Percentiles rank a stretch among this genome's conserved stretches.
These are phyloP conservation scores for Canna indica DNA, from an alignment of 176 grass and related monocot species.

Conservation along the genomic window DNA sequence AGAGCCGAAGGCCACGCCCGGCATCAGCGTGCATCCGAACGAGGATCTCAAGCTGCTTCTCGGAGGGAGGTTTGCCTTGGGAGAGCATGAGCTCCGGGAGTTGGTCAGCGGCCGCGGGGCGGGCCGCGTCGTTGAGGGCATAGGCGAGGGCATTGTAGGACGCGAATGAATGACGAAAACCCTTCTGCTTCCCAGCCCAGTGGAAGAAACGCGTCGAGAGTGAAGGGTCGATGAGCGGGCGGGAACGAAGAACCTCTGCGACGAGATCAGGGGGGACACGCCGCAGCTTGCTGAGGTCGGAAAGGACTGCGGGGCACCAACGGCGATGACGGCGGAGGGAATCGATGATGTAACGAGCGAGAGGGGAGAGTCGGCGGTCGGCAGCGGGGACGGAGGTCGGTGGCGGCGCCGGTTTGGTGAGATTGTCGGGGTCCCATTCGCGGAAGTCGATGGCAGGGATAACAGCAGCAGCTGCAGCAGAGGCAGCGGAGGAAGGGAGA, in stretches of 20 bases:
- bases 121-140: constrained; percentile 32
- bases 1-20: constrained; percentile 41
- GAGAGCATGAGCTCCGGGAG: constrained; percentile 70
- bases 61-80: constrained; percentile 51
- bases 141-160: constrained; percentile 66
- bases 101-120: constrained; percentile 51
- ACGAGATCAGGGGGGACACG: constrained; percentile 54
- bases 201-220: constrained; percentile 80
- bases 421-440: constrained; percentile 38
- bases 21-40: constrained; percentile 59
- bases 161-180: constrained; percentile 60
- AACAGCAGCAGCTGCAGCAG: background rate
- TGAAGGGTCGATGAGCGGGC: constrained; percentile 34
- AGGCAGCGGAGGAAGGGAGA: background rate
- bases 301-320: constrained; percentile 48
- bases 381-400: constrained; percentile 18
- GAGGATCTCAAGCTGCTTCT: constrained; percentile 65
- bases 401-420: background rate
- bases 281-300: constrained; percentile 65
- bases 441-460: constrained; percentile 24
- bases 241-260: constrained; percentile 42
- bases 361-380: constrained; percentile 54
- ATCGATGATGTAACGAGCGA: constrained; percentile 59
- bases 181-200: constrained; percentile 68
- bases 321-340: constrained; percentile 48